phyloP scores from a whole-genome alignment of 2,329 filamentous ascomycete genomes.

The Xylariaceae sp. region DNA sequence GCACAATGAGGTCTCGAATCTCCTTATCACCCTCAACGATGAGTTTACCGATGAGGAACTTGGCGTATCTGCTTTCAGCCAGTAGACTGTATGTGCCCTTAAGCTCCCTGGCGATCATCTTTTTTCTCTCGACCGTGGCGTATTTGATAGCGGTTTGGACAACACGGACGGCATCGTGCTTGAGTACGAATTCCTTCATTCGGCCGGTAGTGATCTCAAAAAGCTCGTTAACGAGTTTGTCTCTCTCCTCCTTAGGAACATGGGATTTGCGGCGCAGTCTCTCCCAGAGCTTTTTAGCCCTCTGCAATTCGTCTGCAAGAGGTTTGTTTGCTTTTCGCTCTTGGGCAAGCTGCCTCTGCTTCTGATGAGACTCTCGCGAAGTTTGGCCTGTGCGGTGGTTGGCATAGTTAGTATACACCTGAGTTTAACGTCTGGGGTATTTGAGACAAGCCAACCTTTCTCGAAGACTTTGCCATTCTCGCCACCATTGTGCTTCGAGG shows the following conservation, averaged over 20 bases:
- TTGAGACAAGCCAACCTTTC: conserved; percentile 32
- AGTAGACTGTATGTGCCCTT: conserved; percentile 79
- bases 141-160: conserved; percentile 98
- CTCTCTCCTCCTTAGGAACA: conserved; percentile 82
- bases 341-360: conserved; percentile 82
- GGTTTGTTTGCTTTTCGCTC: conserved; percentile 93
- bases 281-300: conserved; percentile 97
- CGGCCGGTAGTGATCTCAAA: conserved; percentile 87
- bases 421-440: too few relatives aligned
- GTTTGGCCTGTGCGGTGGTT: conserved; percentile 47
- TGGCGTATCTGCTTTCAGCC: conserved; percentile 93
- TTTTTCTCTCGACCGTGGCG: conserved; percentile 76
- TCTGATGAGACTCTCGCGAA: conserved; percentile 83
- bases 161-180: conserved; percentile 95
- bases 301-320: conserved; percentile 80
- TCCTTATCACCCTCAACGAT: conserved; percentile 87
- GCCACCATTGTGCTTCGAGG: conserved; percentile 34
- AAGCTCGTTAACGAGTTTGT: conserved; percentile 81
- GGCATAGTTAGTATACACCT: conserved; percentile 5
- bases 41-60: conserved; percentile 94
- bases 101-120: conserved; percentile 81
- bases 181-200: conserved; percentile 94
- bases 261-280: conserved; percentile 87
- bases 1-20: conserved; percentile 82
- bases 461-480: conserved; percentile 39